Base-by-base conservation (phyloP, 306 rosid species). In the Glycyrrhiza uralensis region DNA sequence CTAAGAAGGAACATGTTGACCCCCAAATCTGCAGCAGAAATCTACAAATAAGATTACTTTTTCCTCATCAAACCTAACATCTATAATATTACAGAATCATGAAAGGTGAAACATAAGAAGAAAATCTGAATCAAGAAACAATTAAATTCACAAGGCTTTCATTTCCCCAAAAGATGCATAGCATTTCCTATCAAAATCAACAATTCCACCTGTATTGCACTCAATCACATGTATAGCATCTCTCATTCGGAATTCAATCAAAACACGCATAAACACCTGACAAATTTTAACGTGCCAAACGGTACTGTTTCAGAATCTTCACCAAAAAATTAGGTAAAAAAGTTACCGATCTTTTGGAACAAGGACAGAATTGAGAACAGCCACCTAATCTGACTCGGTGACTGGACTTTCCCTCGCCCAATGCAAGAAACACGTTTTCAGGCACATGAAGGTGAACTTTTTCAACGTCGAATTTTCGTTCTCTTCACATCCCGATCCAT, bases 1-100 rank as follows among this genome's bases (percentile, higher is more conserved):
- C 90, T 84, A 30, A 76, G 73, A 52, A 88, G 88, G 78, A 80
- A 93, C 97, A 88, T 88, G 66, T 41, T 79, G 81, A 59, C 45
- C 50, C 63, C n/a, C 72, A 80, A 80, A 80, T 76, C 88, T 79
- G 61, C 82, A 81, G 9, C 33, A 50, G 6, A 79, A 76, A 55
- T 28, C 45, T 41, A 38, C 70, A 50, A 29, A 47, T 64, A 39
- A 83, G 33, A 79, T 35, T 2, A 55, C 1, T 19, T 28, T n/a
- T 54, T 75, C 32, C 7, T 61, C 14, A 28, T 63, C 22, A 28
- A 69, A n/a, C 15, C 4, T 12, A 66, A 36, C 17, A 49, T 23
- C 35, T 2, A 15, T 14, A 33, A 56, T 28, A 35, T 20, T 4
- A 23, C 71, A 59, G 2, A 66, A 19, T 19, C 11, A 28, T 46